A percentile compares a stretch with the other conserved stretches of the same genome.
Evolutionary conservation across 2,329 filamentous ascomycete species (phyloP).

Genomic region (Clarireedia paspali): DNA sequence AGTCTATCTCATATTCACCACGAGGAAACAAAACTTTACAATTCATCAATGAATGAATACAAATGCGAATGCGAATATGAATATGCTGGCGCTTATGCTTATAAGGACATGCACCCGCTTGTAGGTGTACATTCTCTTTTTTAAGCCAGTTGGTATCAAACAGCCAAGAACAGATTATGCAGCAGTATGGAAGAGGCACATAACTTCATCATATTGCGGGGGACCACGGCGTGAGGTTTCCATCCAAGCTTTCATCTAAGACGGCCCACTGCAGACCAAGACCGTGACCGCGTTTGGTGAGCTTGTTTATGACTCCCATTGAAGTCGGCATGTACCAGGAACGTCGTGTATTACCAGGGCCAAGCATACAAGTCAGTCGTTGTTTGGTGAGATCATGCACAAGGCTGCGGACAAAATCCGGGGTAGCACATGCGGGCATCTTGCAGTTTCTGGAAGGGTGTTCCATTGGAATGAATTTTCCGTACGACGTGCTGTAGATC

Average conservation of each 20-base stretch:
- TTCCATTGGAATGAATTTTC: neutral
- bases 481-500: constrained; percentile 4
- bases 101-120: neutral
- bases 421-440: constrained; percentile 10
- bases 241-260: constrained; percentile 6
- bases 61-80: no score
- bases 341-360: neutral
- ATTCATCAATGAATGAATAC: no score
- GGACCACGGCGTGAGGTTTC: neutral
- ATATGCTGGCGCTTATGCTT: neutral
- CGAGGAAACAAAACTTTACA: neutral
- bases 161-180: no score
- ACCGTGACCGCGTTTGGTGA: neutral
- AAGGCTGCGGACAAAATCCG: constrained; percentile 12
- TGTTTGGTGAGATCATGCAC: constrained; percentile 14
- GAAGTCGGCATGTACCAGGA: neutral
- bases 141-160: no score
- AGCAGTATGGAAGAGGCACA: no score
- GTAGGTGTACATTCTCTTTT: neutral
- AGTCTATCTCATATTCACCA: neutral
- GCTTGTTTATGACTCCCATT: no score
- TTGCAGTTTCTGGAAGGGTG: constrained; percentile 13
- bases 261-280: constrained; percentile 6
- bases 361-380: constrained; percentile 5
- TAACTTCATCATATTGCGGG: neutral